These are phyloP conservation scores for Pythium biforme DNA, from an alignment of 352 stramenopile genomes.

Conservation along the genomic window DNA sequence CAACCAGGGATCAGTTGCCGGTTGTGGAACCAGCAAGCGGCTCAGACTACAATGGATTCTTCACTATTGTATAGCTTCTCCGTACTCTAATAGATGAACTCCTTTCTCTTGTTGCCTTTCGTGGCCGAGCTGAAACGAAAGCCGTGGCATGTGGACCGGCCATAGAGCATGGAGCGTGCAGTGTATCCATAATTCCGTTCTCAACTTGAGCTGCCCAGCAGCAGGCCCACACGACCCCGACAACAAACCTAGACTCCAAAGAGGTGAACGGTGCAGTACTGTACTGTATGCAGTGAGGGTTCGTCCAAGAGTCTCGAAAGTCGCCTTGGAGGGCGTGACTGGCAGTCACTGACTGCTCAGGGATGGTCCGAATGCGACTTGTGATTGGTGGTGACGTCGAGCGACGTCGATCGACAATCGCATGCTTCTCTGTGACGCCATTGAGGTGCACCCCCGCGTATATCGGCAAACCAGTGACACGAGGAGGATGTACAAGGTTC, in stretches of 20 bases:
- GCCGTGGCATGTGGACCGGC: background rate
- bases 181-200: background rate
- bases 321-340: too few species aligned
- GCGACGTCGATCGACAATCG: background rate
- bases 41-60: background rate
- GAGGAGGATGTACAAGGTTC: too few species aligned
- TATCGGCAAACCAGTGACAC: too few species aligned
- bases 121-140: background rate
- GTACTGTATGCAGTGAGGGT: too few species aligned
- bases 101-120: background rate
- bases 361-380: background rate
- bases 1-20: background rate
- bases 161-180: too few species aligned
- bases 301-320: too few species aligned
- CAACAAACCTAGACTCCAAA: too few species aligned
- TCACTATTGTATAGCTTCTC: background rate
- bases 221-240: background rate
- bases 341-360: too few species aligned
- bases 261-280: too few species aligned
- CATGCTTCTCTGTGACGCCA: too few species aligned
- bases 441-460: too few species aligned
- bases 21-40: too few species aligned
- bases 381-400: conserved; percentile 8
- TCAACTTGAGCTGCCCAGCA: background rate
- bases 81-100: background rate